A percentile compares a stretch with the other conserved stretches of the same genome.
Conservation (phyloP, 805 yeast genomes). For the Metschnikowia anglica region DNA sequence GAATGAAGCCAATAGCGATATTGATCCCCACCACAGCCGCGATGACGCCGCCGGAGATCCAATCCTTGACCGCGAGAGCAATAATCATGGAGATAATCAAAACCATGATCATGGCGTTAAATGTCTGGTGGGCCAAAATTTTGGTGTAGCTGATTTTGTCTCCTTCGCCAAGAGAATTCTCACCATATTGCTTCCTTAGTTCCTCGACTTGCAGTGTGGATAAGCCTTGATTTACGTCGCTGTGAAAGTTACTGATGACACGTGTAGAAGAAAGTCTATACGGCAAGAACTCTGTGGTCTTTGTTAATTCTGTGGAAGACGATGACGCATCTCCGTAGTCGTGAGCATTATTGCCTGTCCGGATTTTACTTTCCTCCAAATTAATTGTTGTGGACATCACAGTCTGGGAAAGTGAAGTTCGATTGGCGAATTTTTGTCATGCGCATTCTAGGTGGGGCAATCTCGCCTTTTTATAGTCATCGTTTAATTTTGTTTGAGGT, state of each 20-base stretch:
- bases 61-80: constrained; percentile 70
- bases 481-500: constrained; percentile 1
- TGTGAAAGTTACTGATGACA: constrained; percentile 38
- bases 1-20: constrained; percentile 64
- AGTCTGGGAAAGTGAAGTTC: too few relatives aligned
- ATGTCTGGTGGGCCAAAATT: constrained; percentile 64
- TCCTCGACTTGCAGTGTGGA: constrained; percentile 23
- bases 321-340: constrained; percentile 14
- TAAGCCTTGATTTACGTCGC: constrained; percentile 52
- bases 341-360: constrained; percentile 3
- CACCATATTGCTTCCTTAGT: constrained; percentile 44
- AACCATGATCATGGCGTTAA: constrained; percentile 78
- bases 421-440: background rate
- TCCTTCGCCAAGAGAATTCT: constrained; percentile 61
- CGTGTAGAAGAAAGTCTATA: constrained; percentile 35
- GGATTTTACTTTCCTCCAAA: background rate
- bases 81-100: constrained; percentile 67
- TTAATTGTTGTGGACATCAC: constrained; percentile 3
- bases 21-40: constrained; percentile 64
- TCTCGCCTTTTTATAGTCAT: constrained; percentile 5
- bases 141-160: constrained; percentile 50
- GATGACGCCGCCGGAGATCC: constrained; percentile 83
- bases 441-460: constrained; percentile 2
- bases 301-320: constrained; percentile 12
- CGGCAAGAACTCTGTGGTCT: constrained; percentile 19